Percentiles rank a stretch among this genome's conserved stretches.
These are phyloP conservation scores for Magnolia changhungtana DNA, from an alignment of 164 flowering plant species.

Conservation along the genomic window DNA sequence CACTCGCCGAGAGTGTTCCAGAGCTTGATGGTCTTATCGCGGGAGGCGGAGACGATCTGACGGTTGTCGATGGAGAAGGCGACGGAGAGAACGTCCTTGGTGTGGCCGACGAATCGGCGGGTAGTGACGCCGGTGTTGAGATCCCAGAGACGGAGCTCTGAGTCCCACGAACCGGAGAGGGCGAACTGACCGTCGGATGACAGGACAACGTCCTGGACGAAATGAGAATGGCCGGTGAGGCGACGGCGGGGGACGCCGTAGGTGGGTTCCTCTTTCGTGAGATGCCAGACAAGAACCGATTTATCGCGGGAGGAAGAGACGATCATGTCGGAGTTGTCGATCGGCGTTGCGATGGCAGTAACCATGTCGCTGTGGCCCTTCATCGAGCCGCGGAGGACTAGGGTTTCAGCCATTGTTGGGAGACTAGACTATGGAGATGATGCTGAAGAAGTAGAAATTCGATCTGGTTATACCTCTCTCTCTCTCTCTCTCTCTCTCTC, in stretches of 20 bases:
- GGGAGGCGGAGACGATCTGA: constrained; percentile 84
- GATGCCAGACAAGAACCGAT: constrained; percentile 72
- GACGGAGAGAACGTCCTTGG: constrained; percentile 56
- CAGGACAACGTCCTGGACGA: constrained; percentile 90
- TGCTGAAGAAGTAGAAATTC: no score
- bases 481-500: neutral
- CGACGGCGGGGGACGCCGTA: constrained; percentile 80
- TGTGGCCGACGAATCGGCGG: constrained; percentile 78
- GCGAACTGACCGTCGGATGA: constrained; percentile 93
- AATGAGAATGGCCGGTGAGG: constrained; percentile 83
- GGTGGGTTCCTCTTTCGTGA: constrained; percentile 57
- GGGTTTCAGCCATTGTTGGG: constrained; percentile 43
- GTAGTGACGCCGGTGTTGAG: constrained; percentile 61
- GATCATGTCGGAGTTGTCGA: constrained; percentile 83
- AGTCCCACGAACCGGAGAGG: constrained; percentile 87
- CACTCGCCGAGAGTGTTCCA: constrained; percentile 94
- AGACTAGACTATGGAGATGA: neutral
- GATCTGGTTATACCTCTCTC: neutral
- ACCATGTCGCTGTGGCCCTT: constrained; percentile 82
- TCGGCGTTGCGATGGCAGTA: constrained; percentile 85
- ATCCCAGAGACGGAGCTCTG: constrained; percentile 90
- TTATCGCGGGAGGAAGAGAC: constrained; percentile 88
- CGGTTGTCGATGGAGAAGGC: constrained; percentile 20
- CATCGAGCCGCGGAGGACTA: constrained; percentile 65
- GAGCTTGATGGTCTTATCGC: constrained; percentile 76